Evolutionary conservation across 352 stramenopile species (phyloP).

Genomic region (Phytophthora ohioensis): DNA sequence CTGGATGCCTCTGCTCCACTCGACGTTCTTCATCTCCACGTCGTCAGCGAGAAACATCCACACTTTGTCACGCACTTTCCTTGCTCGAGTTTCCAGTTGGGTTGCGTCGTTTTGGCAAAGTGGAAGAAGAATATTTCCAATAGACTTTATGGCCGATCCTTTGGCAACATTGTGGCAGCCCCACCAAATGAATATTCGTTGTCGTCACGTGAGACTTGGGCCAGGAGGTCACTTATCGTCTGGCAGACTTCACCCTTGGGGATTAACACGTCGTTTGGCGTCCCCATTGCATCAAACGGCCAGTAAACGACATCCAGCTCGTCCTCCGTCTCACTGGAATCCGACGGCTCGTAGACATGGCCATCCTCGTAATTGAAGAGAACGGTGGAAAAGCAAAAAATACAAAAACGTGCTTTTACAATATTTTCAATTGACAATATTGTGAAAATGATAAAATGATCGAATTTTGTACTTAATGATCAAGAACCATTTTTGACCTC

Average conservation of each 20-base stretch:
- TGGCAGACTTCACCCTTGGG: constrained; percentile 15
- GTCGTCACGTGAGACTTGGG: constrained; percentile 2
- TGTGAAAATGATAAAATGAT: too few relatives aligned
- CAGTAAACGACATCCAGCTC: too few relatives aligned
- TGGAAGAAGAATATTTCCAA: neutral
- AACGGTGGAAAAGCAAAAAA: too few relatives aligned
- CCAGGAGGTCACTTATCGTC: constrained; percentile 18
- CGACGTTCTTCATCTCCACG: too few relatives aligned
- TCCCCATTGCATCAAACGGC: constrained; percentile 15
- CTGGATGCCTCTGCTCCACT: neutral
- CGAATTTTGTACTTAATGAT: too few relatives aligned
- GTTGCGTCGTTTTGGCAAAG: too few relatives aligned
- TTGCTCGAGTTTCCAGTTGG: neutral
- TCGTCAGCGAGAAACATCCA: neutral
- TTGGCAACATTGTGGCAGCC: neutral
- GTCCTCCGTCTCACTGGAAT: too few relatives aligned
- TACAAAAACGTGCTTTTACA: too few relatives aligned
- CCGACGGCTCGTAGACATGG: too few relatives aligned
- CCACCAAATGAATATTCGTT: constrained; percentile 16
- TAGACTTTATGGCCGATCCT: neutral
- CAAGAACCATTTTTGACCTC: too few relatives aligned
- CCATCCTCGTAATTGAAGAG: too few relatives aligned
- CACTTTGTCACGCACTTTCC: neutral
- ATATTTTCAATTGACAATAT: too few relatives aligned
- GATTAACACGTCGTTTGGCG: constrained; percentile 13